These are phyloP conservation scores for Boletus pseudopeckii DNA, from an alignment of 768 basidiomycete genomes.

Conservation along the genomic window DNA sequence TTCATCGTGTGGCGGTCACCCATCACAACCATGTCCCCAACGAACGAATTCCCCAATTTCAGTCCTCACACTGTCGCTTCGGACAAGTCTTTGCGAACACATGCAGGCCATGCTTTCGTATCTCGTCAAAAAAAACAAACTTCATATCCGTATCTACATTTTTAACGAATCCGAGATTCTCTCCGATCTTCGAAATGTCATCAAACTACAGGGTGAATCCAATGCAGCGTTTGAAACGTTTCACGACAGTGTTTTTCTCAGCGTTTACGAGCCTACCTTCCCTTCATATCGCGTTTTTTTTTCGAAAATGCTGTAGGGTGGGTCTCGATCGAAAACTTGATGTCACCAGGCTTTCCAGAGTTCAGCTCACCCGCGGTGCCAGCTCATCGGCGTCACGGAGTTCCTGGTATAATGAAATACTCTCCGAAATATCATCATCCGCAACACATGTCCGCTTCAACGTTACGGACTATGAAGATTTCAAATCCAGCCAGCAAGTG, in stretches of 20 bases:
- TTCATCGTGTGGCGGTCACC: too few relatives aligned
- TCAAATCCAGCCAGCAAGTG: constrained; percentile 4
- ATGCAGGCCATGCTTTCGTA: constrained; percentile 23
- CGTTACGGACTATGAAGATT: constrained; percentile 11
- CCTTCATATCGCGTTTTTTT: constrained; percentile 18
- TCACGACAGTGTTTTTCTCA: constrained; percentile 17
- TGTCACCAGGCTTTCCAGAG: constrained; percentile 21
- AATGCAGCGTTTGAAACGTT: constrained; percentile 1
- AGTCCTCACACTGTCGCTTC: constrained; percentile 11
- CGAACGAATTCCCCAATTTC: constrained; percentile 11
- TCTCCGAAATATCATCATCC: constrained; percentile 22
- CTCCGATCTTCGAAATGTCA: too few relatives aligned
- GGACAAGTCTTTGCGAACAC: constrained; percentile 16
- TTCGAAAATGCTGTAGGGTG: constrained; percentile 18
- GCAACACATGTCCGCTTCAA: constrained; percentile 18
- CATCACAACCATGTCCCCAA: constrained; percentile 4
- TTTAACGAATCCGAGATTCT: too few relatives aligned
- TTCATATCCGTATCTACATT: constrained; percentile 2
- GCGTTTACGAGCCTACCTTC: constrained; percentile 15
- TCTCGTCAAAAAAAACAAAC: constrained; percentile 17
- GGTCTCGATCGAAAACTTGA: constrained; percentile 20
- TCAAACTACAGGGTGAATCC: neutral
- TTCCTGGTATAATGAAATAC: constrained; percentile 12
- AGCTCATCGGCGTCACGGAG: too few relatives aligned
- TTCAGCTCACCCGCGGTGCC: too few relatives aligned